Evolutionary conservation across 225 moss, liverwort and hornwort genomes (phyloP), one percentile per base, ranked within the genome.

Genomic region (Sphagnum tenellum): DNA sequence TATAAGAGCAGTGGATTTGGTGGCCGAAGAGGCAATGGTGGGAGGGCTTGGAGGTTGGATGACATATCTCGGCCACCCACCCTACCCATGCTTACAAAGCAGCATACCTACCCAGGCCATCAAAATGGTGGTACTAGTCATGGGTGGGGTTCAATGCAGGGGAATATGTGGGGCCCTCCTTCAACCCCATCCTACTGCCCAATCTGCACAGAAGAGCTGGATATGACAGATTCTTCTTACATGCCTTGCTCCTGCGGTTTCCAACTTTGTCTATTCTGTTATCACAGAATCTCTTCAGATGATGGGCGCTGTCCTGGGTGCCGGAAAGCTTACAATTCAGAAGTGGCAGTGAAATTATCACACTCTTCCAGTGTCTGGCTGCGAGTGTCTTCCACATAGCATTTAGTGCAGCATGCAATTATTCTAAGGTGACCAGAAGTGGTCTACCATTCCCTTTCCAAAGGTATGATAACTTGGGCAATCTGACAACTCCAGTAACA

Each of bases 261-360:
- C 62, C 82, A 89, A 61, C 75, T 94, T 57, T 94, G 94, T 63
- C 76, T 94, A 9, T 94, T 94, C 53, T 94, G 94, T 73, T 91
- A 89, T 64, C 94, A 94, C 76, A 78, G 89, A 68, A 94, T 94
- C 58, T 79, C 94, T 2, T 75, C 91, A 63, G 94, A 91, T 48
- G 94, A 91, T 66, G 94, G 94, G 4, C 82, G 94, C 57, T 94
- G 94, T 66, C 94, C 94, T 46, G 91, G 94, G 12, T 91, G 91
- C 65, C 74, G 94, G 68, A 91, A 91, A 76, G 70, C 83, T 13
- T 94, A 94, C 72, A 83, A 83, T 49, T 76, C 90, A 12, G 89
- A 94, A 62, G 75, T 82, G 47, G 94, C 87, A 53, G 79, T 87
- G 52, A 83, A 89, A 77, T 71, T 88, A 44, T 94, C 88, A n/a